A percentile compares a stretch with the other conserved stretches of the same genome.
These are phyloP conservation scores for Nannochloropsis gaditana DNA, from an alignment of 108 stramenopile species.

Conservation along the genomic window DNA sequence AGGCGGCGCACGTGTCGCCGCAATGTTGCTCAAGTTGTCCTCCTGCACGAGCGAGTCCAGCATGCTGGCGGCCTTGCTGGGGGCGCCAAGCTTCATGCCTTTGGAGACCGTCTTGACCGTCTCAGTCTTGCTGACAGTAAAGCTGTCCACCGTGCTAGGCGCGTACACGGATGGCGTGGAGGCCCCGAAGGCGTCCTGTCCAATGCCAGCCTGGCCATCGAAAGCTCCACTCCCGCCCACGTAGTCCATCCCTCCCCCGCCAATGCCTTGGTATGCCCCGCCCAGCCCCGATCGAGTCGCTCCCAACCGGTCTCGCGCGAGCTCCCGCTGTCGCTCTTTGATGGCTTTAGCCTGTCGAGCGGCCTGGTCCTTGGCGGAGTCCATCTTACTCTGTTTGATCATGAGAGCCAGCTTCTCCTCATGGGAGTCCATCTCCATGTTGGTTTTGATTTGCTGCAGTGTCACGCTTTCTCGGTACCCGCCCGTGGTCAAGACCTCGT, in stretches of 20 bases:
- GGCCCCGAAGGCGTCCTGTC: constrained; percentile 10
- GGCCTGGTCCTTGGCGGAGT: constrained; percentile 64
- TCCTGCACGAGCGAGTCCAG: constrained; percentile 91
- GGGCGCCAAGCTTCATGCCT: constrained; percentile 87
- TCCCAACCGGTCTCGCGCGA: constrained; percentile 21
- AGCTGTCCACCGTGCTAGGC: constrained; percentile 11
- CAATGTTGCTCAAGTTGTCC: constrained; percentile 69
- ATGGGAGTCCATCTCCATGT: constrained; percentile 96
- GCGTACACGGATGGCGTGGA: constrained; percentile 18
- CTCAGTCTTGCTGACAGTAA: constrained; percentile 27
- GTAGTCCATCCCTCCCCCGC: constrained; percentile 44
- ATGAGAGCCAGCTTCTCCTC: constrained; percentile 91
- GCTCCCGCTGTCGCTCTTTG: constrained; percentile 46
- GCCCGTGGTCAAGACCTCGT: constrained; percentile 94
- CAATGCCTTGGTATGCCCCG: constrained; percentile 49
- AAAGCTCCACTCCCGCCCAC: constrained; percentile 33
- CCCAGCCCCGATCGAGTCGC: background rate
- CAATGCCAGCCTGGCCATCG: background rate
- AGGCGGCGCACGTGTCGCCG: background rate
- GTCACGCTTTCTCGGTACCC: constrained; percentile 92
- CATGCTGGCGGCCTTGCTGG: constrained; percentile 70
- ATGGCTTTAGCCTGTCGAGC: constrained; percentile 77
- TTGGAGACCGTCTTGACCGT: constrained; percentile 68
- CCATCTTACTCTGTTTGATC: constrained; percentile 58
- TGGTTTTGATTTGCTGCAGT: constrained; percentile 65